Evolutionary conservation across 768 basidiomycete species (phyloP).

Genomic region (Leccinum arenicola): DNA sequence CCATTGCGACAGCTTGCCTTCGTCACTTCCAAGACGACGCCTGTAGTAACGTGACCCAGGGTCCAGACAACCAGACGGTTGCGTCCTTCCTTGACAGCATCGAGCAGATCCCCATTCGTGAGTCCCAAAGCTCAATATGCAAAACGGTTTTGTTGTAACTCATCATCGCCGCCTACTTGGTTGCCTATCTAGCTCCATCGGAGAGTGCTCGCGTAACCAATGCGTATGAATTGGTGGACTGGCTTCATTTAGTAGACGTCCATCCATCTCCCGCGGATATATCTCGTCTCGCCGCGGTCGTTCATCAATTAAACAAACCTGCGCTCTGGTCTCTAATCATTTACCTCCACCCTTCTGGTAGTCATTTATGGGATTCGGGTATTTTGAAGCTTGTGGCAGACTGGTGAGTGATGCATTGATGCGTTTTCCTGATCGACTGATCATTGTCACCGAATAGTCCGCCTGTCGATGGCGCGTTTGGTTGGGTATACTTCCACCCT

Average conservation of each 20-base stretch:
- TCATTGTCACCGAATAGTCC: slow-evolving; percentile 9
- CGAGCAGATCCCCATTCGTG: slow-evolving; percentile 46
- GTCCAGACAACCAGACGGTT: slow-evolving; percentile 20
- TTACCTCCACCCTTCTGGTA: slow-evolving; percentile 40
- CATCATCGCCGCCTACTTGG: neutral
- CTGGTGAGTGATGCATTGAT: slow-evolving; percentile 25
- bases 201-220: slow-evolving; percentile 32
- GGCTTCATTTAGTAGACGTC: slow-evolving; percentile 48
- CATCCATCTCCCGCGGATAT: slow-evolving; percentile 37
- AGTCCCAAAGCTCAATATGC: slow-evolving; percentile 22
- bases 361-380: slow-evolving; percentile 40
- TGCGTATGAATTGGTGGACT: slow-evolving; percentile 63
- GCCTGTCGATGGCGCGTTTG: slow-evolving; percentile 33
- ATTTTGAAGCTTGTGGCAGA: slow-evolving; percentile 14
- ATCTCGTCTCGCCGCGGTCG: slow-evolving; percentile 36
- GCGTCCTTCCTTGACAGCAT: slow-evolving; percentile 44
- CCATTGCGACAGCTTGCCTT: slow-evolving; percentile 39
- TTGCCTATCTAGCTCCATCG: slow-evolving; percentile 36
- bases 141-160: neutral
- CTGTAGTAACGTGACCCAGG: neutral
- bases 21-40: slow-evolving; percentile 22
- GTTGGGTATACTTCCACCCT: slow-evolving; percentile 41
- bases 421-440: neutral
- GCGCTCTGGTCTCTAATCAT: slow-evolving; percentile 44
- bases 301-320: slow-evolving; percentile 43